Conservation (phyloP, 116 monocot species). For the Posidonia oceanica region DNA sequence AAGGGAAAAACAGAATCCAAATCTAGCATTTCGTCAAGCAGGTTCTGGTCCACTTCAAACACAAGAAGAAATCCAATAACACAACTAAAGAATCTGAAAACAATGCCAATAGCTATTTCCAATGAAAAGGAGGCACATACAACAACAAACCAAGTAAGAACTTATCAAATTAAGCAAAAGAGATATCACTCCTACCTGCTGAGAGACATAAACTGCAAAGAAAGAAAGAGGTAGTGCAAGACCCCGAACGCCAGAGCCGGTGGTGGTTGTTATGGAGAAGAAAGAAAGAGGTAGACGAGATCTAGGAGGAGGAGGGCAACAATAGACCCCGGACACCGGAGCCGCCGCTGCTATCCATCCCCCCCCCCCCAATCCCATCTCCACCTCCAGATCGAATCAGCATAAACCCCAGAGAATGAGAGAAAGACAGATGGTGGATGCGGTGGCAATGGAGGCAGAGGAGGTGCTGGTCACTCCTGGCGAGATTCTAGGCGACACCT, state of each 20-base stretch:
- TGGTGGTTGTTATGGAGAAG: no score
- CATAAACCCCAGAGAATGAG: background rate
- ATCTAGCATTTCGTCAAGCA: background rate
- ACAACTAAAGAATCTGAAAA: background rate
- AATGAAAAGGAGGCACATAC: background rate
- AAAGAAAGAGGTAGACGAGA: no score
- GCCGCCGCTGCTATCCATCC: no score
- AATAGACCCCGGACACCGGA: no score
- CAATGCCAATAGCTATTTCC: background rate
- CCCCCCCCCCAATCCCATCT: no score
- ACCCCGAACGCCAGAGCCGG: no score
- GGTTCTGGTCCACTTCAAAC: background rate
- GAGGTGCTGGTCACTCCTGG: slow-evolving; percentile 64
- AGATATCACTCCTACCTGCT: slow-evolving; percentile 44
- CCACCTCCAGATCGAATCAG: no score
- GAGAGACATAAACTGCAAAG: slow-evolving; percentile 74
- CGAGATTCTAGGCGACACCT: slow-evolving; percentile 54
- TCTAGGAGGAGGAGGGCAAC: no score
- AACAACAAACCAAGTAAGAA: background rate
- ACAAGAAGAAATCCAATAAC: background rate
- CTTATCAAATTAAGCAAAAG: background rate
- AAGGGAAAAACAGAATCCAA: no score
- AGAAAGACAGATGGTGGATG: background rate
- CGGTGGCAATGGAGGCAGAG: slow-evolving; percentile 17
- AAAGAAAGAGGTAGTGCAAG: no score